These are phyloP conservation scores for Aotearoamyces nothofagi DNA, from an alignment of 2,329 filamentous ascomycete species.

Conservation along the genomic window DNA sequence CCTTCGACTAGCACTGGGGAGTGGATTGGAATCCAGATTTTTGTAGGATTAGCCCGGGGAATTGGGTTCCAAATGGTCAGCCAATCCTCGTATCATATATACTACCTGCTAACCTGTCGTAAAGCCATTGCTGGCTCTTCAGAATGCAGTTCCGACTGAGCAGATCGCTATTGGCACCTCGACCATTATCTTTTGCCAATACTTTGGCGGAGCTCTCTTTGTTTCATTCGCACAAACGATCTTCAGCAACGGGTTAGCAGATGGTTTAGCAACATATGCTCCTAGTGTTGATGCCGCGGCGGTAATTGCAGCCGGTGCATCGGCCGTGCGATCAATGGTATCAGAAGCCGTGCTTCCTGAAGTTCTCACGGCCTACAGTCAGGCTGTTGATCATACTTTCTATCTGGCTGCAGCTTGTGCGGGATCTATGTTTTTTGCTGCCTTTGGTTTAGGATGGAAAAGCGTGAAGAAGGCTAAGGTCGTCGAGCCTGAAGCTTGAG, in stretches of 20 bases:
- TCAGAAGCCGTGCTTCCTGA: slow-evolving; percentile 10
- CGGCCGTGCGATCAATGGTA: slow-evolving; percentile 23
- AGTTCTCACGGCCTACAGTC: no score
- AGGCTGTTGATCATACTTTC: no score
- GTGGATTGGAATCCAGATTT: slow-evolving; percentile 20
- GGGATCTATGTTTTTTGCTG: no score
- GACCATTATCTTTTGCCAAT: slow-evolving; percentile 20
- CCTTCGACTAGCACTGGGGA: slow-evolving; percentile 17
- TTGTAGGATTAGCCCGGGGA: slow-evolving; percentile 13
- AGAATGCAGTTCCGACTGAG: slow-evolving; percentile 14
- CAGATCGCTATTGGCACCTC: slow-evolving; percentile 20
- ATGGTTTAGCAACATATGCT: slow-evolving; percentile 14
- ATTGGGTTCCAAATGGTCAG: no score
- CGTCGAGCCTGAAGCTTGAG: no score
- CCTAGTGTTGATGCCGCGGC: slow-evolving; percentile 16
- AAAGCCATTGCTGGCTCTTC: slow-evolving; percentile 20
- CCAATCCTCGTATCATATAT: no score
- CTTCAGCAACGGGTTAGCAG: slow-evolving; percentile 16
- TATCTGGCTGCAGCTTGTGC: no score
- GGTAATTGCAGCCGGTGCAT: slow-evolving; percentile 28
- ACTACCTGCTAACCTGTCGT: no score
- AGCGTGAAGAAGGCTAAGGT: no score
- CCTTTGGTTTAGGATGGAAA: no score
- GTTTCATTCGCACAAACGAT: slow-evolving; percentile 41
- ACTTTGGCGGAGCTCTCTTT: slow-evolving; percentile 33